Percentiles rank a stretch among this genome's conserved stretches.
Evolutionary conservation across 768 basidiomycete species (phyloP).

Genomic region (Udeniomyces megalosporus): DNA sequence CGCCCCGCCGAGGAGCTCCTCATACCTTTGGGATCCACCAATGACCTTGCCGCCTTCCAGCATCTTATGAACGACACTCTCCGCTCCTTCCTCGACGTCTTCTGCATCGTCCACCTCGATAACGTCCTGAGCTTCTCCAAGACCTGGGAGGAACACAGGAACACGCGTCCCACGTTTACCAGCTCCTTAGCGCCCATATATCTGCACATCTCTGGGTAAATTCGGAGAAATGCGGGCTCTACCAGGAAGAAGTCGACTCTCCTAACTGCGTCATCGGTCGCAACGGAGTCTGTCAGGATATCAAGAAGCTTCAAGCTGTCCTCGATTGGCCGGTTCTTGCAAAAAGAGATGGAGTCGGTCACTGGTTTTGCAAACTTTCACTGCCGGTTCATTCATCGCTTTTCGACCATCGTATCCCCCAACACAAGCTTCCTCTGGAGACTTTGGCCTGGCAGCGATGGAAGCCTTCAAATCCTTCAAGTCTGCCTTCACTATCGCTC

Average conservation of each 20-base stretch:
- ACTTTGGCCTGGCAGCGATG: neutral
- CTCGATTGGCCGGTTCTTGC: slow-evolving; percentile 31
- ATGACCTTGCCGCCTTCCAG: slow-evolving; percentile 33
- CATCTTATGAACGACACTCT: slow-evolving; percentile 26
- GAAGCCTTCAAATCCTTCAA: slow-evolving; percentile 18
- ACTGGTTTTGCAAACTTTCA: slow-evolving; percentile 38
- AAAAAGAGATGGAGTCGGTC: slow-evolving; percentile 32
- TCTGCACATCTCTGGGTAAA: slow-evolving; percentile 16
- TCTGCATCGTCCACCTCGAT: slow-evolving; percentile 32
- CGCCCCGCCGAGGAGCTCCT: too few relatives aligned
- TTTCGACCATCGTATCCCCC: slow-evolving; percentile 26
- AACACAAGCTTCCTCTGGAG: slow-evolving; percentile 18
- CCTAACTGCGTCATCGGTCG: slow-evolving; percentile 32
- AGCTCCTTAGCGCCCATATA: slow-evolving; percentile 25
- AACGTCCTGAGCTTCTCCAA: slow-evolving; percentile 32
- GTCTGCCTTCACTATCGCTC: slow-evolving; percentile 11
- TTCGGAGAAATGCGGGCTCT: slow-evolving; percentile 20
- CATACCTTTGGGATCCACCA: slow-evolving; percentile 31
- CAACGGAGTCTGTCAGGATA: slow-evolving; percentile 31
- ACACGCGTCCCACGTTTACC: slow-evolving; percentile 28
- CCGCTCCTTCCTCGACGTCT: slow-evolving; percentile 29
- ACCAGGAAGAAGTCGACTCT: slow-evolving; percentile 16
- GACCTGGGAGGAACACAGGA: slow-evolving; percentile 27
- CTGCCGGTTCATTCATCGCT: slow-evolving; percentile 31
- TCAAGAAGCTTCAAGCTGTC: slow-evolving; percentile 33